Evolutionary conservation across 2,329 filamentous ascomycete species (phyloP), one percentile per base, ranked within the genome.

Genomic region (Furcasterigmium sp.): DNA sequence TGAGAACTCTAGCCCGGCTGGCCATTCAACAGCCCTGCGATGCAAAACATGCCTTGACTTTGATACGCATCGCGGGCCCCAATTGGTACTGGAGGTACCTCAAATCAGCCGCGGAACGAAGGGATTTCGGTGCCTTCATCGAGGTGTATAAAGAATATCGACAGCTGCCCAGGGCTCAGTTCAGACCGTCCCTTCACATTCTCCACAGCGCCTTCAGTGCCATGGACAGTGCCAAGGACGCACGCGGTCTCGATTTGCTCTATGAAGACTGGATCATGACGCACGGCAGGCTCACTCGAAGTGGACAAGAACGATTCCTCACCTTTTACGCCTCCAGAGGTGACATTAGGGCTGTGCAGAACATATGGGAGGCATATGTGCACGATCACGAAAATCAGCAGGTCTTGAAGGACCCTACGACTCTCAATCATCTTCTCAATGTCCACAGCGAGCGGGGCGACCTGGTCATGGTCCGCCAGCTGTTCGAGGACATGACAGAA

Each of bases 371-470:
- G 11, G 61, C 70, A 37, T 76, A 69, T 39, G 56, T 62, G 9
- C 42, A 55, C 17, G 48, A 56, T 1, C 70, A 65, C 26, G 39
- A 41, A 5, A 44, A 52, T 28, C 61, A 65, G 2, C 51, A 61
- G 10, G 50, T 64, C 10, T 45, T 68, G 8, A 48, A 53, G 19
- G 50, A 57, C 4, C 56, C 62, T 3, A 61, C 63, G 25, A 68
- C 61, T 4, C 71, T 80, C 48, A 57, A 71, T n/a, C 77, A 80
- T 37, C 67, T 90, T 3, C 69, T 94, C 32, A 80, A 85, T 50
- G 85, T 84, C 1, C 80, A 91, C 62, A 83, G 88, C 1, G 76
- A 79, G 44, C 69, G 78, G 39, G 85, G 82, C 3, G 80, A 95
- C 51, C 60, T 84, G 1, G 56, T 67, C 4, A 70, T 77, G 40